Conservation (phyloP, 495 filamentous ascomycete species). For the Hypoxylon lenormandii region DNA sequence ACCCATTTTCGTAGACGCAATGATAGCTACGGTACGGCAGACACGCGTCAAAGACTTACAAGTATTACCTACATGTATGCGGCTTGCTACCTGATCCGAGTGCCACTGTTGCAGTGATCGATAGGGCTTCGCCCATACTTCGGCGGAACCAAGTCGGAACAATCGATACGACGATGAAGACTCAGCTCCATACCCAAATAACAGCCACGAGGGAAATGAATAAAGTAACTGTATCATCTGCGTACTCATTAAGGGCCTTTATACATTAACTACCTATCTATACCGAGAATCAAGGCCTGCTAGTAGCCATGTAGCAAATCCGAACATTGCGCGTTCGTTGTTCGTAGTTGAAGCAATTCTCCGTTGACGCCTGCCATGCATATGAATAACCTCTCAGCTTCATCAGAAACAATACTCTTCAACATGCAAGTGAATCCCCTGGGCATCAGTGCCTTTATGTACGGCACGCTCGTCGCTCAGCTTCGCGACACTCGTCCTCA, state of each 20-base stretch:
- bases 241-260: too few species aligned
- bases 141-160: too few species aligned
- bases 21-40: conserved; percentile 8
- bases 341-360: neutral
- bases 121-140: too few species aligned
- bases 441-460: conserved; percentile 89
- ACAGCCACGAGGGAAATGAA: too few species aligned
- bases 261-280: too few species aligned
- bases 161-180: too few species aligned
- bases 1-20: neutral
- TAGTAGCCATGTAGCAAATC: neutral
- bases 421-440: conserved; percentile 70
- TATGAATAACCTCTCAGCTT: neutral
- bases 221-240: too few species aligned
- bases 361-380: neutral
- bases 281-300: too few species aligned
- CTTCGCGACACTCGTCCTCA: conserved; percentile 73
- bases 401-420: conserved; percentile 63
- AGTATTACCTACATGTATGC: too few species aligned
- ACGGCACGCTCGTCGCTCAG: conserved; percentile 88
- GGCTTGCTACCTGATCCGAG: too few species aligned
- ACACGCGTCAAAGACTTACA: conserved; percentile 14
- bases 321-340: neutral
- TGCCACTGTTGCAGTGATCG: too few species aligned
- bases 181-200: too few species aligned